phyloP scores from a whole-genome alignment of 805 yeast genomes.

The Cyberlindnera amylophila region DNA sequence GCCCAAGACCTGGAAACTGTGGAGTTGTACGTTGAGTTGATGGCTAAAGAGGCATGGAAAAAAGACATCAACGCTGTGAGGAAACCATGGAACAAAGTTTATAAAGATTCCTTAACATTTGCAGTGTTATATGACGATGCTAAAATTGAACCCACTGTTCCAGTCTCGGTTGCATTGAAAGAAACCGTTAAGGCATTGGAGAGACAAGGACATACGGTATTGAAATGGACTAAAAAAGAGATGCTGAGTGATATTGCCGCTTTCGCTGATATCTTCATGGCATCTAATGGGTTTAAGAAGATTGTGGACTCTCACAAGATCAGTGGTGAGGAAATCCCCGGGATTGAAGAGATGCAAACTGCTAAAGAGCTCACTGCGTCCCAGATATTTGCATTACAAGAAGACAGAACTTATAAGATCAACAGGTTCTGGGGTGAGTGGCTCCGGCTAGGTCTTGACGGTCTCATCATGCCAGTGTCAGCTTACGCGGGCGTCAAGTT shows the following conservation, averaged over 20 bases:
- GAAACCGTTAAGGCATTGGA: slow-evolving; percentile 28
- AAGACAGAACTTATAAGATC: slow-evolving; percentile 33
- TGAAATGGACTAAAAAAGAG: slow-evolving; percentile 40
- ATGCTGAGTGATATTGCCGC: slow-evolving; percentile 32
- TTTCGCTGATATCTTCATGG: slow-evolving; percentile 33
- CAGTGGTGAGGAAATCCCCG: slow-evolving; percentile 40
- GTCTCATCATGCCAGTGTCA: slow-evolving; percentile 47
- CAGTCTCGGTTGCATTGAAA: slow-evolving; percentile 43
- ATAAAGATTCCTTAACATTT: slow-evolving; percentile 35
- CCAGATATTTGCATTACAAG: slow-evolving; percentile 41
- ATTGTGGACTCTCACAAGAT: slow-evolving; percentile 30
- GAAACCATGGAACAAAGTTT: slow-evolving; percentile 40
- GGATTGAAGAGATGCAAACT: slow-evolving; percentile 34
- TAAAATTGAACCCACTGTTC: slow-evolving; percentile 45
- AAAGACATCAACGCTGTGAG: slow-evolving; percentile 37
- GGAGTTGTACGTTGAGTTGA: slow-evolving; percentile 31
- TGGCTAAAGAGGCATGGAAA: slow-evolving; percentile 37
- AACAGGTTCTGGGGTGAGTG: slow-evolving; percentile 40
- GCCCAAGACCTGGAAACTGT: slow-evolving; percentile 35
- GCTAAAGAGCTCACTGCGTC: slow-evolving; percentile 34
- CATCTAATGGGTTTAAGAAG: slow-evolving; percentile 36
- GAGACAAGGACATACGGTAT: slow-evolving; percentile 45
- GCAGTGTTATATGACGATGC: slow-evolving; percentile 42
- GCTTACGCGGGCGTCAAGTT: slow-evolving; percentile 33
- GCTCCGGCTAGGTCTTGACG: slow-evolving; percentile 42